phyloP scores from a whole-genome alignment of 345 rosid species.

The Boechera divaricarpa region DNA sequence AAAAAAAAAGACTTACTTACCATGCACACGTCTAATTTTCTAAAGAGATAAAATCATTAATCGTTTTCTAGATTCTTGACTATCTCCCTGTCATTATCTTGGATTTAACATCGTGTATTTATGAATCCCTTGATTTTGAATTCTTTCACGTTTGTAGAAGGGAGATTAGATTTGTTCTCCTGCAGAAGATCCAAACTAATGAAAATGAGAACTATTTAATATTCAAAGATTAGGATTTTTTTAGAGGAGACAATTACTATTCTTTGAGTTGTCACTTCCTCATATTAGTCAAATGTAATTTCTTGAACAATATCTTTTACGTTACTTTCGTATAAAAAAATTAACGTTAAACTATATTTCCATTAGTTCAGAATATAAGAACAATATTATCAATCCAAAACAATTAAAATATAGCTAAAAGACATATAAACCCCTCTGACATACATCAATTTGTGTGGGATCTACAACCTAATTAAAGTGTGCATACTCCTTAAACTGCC shows the following conservation, averaged over 20 bases:
- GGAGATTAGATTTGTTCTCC: conserved; percentile 28
- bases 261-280: conserved; percentile 9
- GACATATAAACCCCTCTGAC: neutral
- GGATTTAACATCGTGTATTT: conserved; percentile 1
- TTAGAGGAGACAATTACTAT: neutral
- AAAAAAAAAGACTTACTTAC: neutral
- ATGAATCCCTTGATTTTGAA: neutral
- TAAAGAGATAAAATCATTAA: conserved; percentile 8
- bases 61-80: conserved; percentile 15
- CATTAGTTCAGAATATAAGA: neutral
- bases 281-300: neutral
- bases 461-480: conserved; percentile 13
- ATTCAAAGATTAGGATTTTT: conserved; percentile 24
- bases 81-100: conserved; percentile 24
- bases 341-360: neutral
- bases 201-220: conserved; percentile 5
- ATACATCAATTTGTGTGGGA: neutral
- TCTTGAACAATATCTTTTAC: neutral
- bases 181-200: conserved; percentile 30
- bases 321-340: neutral
- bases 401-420: neutral
- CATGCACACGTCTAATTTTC: conserved; percentile 24
- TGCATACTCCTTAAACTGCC: conserved; percentile 60
- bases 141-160: conserved; percentile 25
- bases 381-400: neutral